Percentiles rank a stretch among this genome's conserved stretches.
phyloP scores from a whole-genome alignment of 768 basidiomycete genomes.

The Leccinum obscurum region DNA sequence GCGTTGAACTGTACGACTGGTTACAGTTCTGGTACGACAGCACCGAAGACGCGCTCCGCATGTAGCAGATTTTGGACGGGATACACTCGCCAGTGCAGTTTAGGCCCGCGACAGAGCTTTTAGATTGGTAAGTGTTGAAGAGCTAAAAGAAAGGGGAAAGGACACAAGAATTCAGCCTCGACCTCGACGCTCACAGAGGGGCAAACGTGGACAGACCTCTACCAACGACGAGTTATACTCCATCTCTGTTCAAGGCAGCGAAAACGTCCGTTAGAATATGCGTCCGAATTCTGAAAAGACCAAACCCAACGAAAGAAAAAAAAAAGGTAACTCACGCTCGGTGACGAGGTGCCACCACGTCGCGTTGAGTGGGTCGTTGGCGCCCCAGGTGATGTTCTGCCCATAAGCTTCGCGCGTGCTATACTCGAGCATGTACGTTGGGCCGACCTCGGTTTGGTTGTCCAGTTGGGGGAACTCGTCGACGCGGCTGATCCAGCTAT shows the following conservation, averaged over 20 bases:
- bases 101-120: slow-evolving; percentile 51
- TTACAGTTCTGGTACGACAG: slow-evolving; percentile 59
- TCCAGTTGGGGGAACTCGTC: slow-evolving; percentile 57
- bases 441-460: slow-evolving; percentile 53
- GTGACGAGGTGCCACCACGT: slow-evolving; percentile 82
- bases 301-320: not conserved
- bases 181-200: no score
- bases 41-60: slow-evolving; percentile 65
- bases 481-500: slow-evolving; percentile 66
- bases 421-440: slow-evolving; percentile 61
- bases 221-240: slow-evolving; percentile 22
- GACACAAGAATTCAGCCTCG: not conserved
- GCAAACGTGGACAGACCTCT: slow-evolving; percentile 15
- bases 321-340: slow-evolving; percentile 44
- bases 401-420: slow-evolving; percentile 70
- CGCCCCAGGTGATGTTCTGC: slow-evolving; percentile 49
- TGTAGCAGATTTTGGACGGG: slow-evolving; percentile 66
- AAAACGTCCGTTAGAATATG: not conserved
- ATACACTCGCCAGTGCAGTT: slow-evolving; percentile 59
- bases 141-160: slow-evolving; percentile 33
- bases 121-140: slow-evolving; percentile 72
- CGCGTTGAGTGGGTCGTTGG: slow-evolving; percentile 66
- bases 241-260: slow-evolving; percentile 24
- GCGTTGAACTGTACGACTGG: slow-evolving; percentile 62
- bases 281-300: not conserved